Evolutionary conservation across 768 basidiomycete genomes (phyloP).

Genomic region (Lentinula sp.): DNA sequence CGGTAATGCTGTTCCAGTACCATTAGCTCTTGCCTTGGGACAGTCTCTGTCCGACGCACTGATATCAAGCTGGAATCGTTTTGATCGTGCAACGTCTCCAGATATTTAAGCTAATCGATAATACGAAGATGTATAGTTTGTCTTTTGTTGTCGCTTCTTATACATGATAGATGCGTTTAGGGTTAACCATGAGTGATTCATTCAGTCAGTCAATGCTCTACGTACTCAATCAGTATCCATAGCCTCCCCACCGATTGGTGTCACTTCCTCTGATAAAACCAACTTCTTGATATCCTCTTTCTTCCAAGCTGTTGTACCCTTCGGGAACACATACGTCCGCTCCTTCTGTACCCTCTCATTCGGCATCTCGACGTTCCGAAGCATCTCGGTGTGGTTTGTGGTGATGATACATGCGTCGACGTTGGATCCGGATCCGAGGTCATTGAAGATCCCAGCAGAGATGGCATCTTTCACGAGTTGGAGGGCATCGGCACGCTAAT

Average conservation of each 20-base stretch:
- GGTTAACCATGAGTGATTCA: background rate
- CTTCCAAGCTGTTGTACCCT: slow-evolving; percentile 88
- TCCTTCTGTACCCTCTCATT: slow-evolving; percentile 81
- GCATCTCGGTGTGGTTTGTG: slow-evolving; percentile 79
- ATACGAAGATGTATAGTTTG: background rate
- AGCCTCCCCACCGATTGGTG: slow-evolving; percentile 51
- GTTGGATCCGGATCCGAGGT: slow-evolving; percentile 98
- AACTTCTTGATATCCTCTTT: slow-evolving; percentile 69
- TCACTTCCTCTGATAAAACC: slow-evolving; percentile 67
- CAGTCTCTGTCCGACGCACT: slow-evolving; percentile 24
- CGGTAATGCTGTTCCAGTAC: slow-evolving; percentile 75
- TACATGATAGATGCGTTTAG: background rate
- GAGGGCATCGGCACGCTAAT: slow-evolving; percentile 74
- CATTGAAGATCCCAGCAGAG: slow-evolving; percentile 97
- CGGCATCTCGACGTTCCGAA: slow-evolving; percentile 91
- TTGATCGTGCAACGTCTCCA: background rate
- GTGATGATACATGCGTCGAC: slow-evolving; percentile 97
- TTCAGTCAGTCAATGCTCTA: background rate
- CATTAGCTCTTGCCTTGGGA: slow-evolving; percentile 60
- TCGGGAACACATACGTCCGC: slow-evolving; percentile 62
- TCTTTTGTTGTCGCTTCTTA: background rate
- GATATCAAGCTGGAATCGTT: background rate
- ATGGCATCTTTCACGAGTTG: slow-evolving; percentile 81
- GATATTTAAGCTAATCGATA: background rate
- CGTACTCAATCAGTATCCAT: slow-evolving; percentile 54